Base-by-base conservation (phyloP, 2,329 filamentous ascomycete genomes). In the Lachnellula hyalina region DNA sequence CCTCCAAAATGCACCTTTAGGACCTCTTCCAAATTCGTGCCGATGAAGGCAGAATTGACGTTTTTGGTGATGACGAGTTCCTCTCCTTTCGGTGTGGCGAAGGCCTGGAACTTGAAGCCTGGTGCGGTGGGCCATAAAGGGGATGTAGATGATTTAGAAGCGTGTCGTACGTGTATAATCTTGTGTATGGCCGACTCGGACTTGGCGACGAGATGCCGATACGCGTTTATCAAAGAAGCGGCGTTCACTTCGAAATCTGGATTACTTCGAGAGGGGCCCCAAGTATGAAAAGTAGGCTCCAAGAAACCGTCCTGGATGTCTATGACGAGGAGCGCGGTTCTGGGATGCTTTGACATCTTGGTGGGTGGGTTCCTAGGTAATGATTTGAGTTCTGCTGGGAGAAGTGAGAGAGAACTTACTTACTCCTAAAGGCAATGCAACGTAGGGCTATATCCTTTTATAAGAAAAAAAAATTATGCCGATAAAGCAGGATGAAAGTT, bases 1-100 rank as follows among this genome's bases (percentile, higher is more conserved):
- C 40, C 42, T 4, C 5, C 36, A 35, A 56, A 53, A 32, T 66
- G 65, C 2, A 58, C 56, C 5, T 69, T 65, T 21, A 79, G 58
- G 32, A 70, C 61, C 1, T 56, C 53, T 54, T 76, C 73, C 8
- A 79, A 68, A 0, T 68, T 60, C 1, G 75, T 77, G 4, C 73
- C 75, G 47, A 78, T 71, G 55, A 79, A 77, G 0, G 69, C 68
- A 0, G 74, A 77, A 60, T 77, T 77, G 41, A 77, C 74, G 6
- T 63, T 63, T 56, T 79, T 79, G 64, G 66, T 69, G 38, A 75
- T 68, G 0, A 76, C 61, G 4, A 65, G 57, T 55, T 78, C 75
- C 5, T 61, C 68, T 2, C 62, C 63, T 23, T 67, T 58, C 1
- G 71, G 64, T 4, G 60, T 56, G 0, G 69, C 57, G 34, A 57